phyloP scores from a whole-genome alignment of 805 yeast species.

The Starmera dryadoides region DNA sequence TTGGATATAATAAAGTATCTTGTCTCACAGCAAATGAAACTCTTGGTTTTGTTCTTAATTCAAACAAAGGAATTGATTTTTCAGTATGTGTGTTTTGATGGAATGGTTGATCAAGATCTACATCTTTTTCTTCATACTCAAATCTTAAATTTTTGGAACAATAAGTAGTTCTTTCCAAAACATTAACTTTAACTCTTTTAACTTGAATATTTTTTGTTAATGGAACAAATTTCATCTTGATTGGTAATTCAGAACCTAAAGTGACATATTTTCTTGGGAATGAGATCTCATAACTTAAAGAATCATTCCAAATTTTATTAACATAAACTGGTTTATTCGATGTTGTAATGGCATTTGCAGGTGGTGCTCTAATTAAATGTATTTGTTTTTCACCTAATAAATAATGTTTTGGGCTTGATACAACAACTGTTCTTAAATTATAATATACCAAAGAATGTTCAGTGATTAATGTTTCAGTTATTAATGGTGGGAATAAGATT shows the following conservation, averaged over 20 bases:
- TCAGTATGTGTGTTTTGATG: slow-evolving; percentile 26
- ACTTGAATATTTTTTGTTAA: slow-evolving; percentile 52
- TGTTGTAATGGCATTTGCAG: slow-evolving; percentile 28
- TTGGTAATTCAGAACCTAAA: slow-evolving; percentile 49
- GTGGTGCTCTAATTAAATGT: slow-evolving; percentile 33
- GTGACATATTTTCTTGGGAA: slow-evolving; percentile 65
- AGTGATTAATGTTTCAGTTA: slow-evolving; percentile 54
- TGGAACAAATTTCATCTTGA: slow-evolving; percentile 63
- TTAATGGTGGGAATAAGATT: slow-evolving; percentile 47
- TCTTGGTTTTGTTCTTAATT: slow-evolving; percentile 50
- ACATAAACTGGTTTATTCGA: slow-evolving; percentile 70
- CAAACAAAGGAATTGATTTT: slow-evolving; percentile 51
- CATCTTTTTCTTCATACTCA: slow-evolving; percentile 45
- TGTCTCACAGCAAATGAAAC: slow-evolving; percentile 42
- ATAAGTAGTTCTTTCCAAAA: slow-evolving; percentile 60
- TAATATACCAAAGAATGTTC: slow-evolving; percentile 42
- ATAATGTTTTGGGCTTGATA: slow-evolving; percentile 22
- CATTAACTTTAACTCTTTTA: slow-evolving; percentile 57
- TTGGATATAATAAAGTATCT: slow-evolving; percentile 43
- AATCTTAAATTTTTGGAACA: slow-evolving; percentile 45
- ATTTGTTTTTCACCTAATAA: slow-evolving; percentile 25
- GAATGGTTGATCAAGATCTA: slow-evolving; percentile 2
- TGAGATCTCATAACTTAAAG: slow-evolving; percentile 63
- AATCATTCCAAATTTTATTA: slow-evolving; percentile 66
- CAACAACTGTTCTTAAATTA: slow-evolving; percentile 27